Evolutionary conservation across 768 basidiomycete genomes (phyloP), one percentile per base, ranked within the genome.

Genomic region (Melanogaster broomeanus): DNA sequence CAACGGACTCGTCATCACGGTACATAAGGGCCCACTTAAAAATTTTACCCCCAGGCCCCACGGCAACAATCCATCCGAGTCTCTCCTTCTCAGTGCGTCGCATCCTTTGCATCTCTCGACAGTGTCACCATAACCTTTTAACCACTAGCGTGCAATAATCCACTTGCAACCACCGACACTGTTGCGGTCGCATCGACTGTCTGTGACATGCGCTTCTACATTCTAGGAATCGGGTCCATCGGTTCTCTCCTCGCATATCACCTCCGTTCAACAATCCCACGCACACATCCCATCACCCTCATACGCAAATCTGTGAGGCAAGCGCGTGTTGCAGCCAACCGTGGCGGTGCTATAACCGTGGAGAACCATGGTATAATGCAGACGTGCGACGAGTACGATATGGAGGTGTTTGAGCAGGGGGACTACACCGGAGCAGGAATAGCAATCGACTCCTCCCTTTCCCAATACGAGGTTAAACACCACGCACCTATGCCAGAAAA

Each of bases 201-300:
- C 50, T 37, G 41, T 42, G 56, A 52, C 55, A 89, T 91, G 88
- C 85, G 79, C 55, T 79, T 88, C 64, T 86, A 90, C 73, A 63
- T 90, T 56, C 77, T 90, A 56, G 93, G 93, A 59, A 69, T 93
- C 37, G 93, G 93, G 43, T 79, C 92, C 39, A 81, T 96, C 55
- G 95, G 95, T 48, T 82, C 83, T 25, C 82, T 98, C 52, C 56
- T 98, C 57, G 80, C 93, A 15, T 83, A 88, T 67, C 81, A 95
- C 66, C 80, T 98, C 35, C 85, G 90, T 35, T 76, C 75, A 44
- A 68, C 74, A 47, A 74, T 90, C 45, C 76, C 82, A 18, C 53
- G 66, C 25, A 59, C 70, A 15, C 76, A 84, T 58, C 65, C 78
- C 38, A 75, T 96, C 61, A 80, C 82, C 22, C 82, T 94, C 64